Percentiles rank a stretch among this genome's conserved stretches.
Conservation (phyloP, 2,329 filamentous ascomycete species). For the Colletotrichum sp. region DNA sequence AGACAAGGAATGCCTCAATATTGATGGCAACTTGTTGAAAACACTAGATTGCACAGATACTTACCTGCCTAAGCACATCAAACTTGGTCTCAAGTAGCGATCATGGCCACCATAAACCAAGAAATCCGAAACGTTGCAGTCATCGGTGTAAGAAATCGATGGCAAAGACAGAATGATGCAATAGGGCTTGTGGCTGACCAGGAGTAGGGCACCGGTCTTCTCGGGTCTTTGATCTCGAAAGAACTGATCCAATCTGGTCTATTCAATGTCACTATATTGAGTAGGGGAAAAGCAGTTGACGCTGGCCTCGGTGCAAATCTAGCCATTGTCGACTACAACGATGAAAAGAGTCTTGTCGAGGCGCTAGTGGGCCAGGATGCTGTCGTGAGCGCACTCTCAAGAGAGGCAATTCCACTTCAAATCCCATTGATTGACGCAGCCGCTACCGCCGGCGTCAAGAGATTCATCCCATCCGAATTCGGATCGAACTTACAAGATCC, state of each 20-base stretch:
- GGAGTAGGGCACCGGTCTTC: background rate
- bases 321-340: background rate
- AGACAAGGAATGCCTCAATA: background rate
- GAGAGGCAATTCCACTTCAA: background rate
- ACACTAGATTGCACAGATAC: rapidly evolving
- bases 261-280: background rate
- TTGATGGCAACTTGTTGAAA: background rate
- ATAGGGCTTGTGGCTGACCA: background rate
- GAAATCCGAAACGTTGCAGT: background rate
- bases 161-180: background rate
- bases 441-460: background rate
- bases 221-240: background rate
- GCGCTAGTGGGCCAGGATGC: background rate
- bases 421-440: background rate
- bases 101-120: background rate
- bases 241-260: background rate
- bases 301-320: background rate
- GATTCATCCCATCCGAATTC: background rate
- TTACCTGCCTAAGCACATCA: background rate
- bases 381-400: background rate
- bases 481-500: background rate
- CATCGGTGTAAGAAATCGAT: background rate
- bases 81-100: background rate
- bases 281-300: background rate
- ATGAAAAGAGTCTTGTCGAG: background rate